Evolutionary conservation across 768 basidiomycete species (phyloP).

Genomic region (Pleurotus sapidus): DNA sequence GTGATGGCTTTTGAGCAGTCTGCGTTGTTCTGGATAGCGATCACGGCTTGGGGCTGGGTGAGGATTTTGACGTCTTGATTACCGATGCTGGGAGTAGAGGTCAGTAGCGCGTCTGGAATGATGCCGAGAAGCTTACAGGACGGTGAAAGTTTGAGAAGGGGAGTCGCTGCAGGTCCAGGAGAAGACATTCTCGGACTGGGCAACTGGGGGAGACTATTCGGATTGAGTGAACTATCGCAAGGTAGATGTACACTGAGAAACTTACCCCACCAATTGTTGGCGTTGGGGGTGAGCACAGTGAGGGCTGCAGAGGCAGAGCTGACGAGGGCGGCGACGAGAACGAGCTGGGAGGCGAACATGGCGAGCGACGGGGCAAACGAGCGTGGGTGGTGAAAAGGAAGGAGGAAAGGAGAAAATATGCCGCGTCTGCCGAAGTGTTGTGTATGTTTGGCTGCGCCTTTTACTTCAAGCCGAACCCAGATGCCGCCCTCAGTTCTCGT

Average conservation of each 20-base stretch:
- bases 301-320: slow-evolving; percentile 20
- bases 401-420: neutral
- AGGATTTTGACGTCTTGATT: slow-evolving; percentile 42
- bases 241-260: slow-evolving; percentile 7
- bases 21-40: slow-evolving; percentile 50
- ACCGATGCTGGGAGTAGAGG: slow-evolving; percentile 31
- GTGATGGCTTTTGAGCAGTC: slow-evolving; percentile 58
- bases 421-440: no score
- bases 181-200: slow-evolving; percentile 53
- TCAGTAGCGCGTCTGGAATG: neutral
- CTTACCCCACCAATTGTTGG: slow-evolving; percentile 62
- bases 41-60: slow-evolving; percentile 37
- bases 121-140: slow-evolving; percentile 40
- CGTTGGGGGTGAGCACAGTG: slow-evolving; percentile 43
- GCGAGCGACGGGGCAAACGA: neutral
- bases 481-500: no score
- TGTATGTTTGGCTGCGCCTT: no score
- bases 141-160: slow-evolving; percentile 38
- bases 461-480: no score
- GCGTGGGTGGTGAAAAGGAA: neutral
- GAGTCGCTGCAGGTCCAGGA: slow-evolving; percentile 53
- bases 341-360: neutral
- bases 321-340: neutral
- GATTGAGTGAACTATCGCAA: neutral
- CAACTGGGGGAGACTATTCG: slow-evolving; percentile 37